Evolutionary conservation across 2,329 filamentous ascomycete genomes (phyloP).

Genomic region (Aspergillus oerlinghausenensis): DNA sequence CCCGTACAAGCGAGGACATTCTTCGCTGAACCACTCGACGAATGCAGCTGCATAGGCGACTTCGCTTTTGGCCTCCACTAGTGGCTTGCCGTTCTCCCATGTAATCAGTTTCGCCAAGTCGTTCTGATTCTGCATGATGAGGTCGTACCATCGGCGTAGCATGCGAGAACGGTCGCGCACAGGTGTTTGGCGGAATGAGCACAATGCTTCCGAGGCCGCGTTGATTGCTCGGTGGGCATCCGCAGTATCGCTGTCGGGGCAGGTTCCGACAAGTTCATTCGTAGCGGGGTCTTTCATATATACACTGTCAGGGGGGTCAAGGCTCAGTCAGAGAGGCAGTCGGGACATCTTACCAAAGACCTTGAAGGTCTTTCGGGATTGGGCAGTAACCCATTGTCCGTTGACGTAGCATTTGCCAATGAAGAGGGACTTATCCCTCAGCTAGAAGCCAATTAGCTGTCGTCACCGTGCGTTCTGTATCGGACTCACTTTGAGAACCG

Average conservation of each 20-base stretch:
- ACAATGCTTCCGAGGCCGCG: constrained; percentile 69
- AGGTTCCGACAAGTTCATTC: constrained; percentile 72
- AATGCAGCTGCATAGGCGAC: constrained; percentile 56
- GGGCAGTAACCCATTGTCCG: constrained; percentile 82
- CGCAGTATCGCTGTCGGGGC: constrained; percentile 70
- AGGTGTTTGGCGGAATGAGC: constrained; percentile 57
- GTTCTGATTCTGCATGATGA: constrained; percentile 62
- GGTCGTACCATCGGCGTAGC: constrained; percentile 63
- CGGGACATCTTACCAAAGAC: constrained; percentile 56
- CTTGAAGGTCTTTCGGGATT: constrained; percentile 87
- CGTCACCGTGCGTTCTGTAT: too few species aligned
- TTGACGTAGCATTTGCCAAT: constrained; percentile 85
- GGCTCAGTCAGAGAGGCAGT: not conserved
- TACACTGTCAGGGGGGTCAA: not conserved
- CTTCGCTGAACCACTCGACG: constrained; percentile 61
- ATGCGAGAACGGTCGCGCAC: constrained; percentile 58
- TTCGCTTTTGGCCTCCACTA: constrained; percentile 57
- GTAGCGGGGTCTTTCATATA: constrained; percentile 65
- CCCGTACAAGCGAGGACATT: constrained; percentile 55
- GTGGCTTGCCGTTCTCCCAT: constrained; percentile 66
- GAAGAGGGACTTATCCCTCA: constrained; percentile 75
- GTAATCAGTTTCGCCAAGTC: constrained; percentile 63
- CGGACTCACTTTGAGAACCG: too few species aligned
- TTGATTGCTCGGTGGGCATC: constrained; percentile 79
- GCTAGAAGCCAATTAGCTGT: constrained; percentile 40